Evolutionary conservation across 306 rosid species (phyloP).

Genomic region (Alnus glutinosa): DNA sequence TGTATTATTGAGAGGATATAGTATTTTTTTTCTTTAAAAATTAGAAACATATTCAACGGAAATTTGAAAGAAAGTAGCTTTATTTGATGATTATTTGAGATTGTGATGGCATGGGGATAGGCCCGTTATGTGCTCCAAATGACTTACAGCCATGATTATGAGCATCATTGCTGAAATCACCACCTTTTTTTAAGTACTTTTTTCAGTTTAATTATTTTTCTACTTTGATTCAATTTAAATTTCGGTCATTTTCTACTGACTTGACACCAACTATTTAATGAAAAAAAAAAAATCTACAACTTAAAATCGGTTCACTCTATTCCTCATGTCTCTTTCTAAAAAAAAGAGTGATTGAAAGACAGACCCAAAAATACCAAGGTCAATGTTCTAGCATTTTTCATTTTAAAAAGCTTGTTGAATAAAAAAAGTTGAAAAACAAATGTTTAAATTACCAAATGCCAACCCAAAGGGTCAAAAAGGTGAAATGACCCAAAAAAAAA

Average conservation of each 20-base stretch:
- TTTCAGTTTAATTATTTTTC: constrained; percentile 29
- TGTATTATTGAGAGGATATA: constrained; percentile 55
- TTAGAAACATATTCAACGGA: constrained; percentile 45
- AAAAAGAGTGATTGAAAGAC: too few relatives aligned
- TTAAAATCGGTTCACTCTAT: too few relatives aligned
- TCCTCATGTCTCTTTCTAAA: too few relatives aligned
- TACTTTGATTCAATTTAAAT: constrained; percentile 29
- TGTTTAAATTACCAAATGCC: too few relatives aligned
- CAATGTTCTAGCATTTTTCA: too few relatives aligned
- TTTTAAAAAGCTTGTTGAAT: too few relatives aligned
- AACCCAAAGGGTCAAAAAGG: too few relatives aligned
- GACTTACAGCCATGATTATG: constrained; percentile 39
- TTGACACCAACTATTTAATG: too few relatives aligned
- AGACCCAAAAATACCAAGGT: too few relatives aligned
- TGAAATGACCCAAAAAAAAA: too few relatives aligned
- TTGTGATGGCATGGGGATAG: not conserved
- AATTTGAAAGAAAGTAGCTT: constrained; percentile 15
- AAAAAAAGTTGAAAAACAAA: too few relatives aligned
- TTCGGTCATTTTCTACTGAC: not conserved
- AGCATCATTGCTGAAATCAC: constrained; percentile 58
- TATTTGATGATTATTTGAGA: not conserved
- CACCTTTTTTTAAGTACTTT: constrained; percentile 19
- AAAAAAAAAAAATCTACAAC: too few relatives aligned
- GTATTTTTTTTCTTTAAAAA: constrained; percentile 33
- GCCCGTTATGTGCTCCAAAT: constrained; percentile 23